Base-by-base conservation (phyloP, 306 rosid genomes). In the Sphenostylis stenocarpa region DNA sequence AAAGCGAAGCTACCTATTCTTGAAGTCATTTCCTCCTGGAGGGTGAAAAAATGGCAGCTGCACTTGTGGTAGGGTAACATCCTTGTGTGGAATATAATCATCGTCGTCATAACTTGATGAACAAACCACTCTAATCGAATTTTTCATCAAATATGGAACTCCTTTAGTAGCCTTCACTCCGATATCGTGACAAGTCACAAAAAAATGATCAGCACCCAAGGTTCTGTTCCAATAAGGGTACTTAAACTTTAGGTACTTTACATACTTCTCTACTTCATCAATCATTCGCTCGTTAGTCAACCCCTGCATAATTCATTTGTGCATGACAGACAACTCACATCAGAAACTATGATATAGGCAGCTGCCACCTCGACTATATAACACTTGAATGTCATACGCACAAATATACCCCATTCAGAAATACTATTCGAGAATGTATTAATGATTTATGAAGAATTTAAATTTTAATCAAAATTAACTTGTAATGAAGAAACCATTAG, bases 211-310 rank as follows among this genome's bases (percentile, higher is more conserved):
- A 45, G 79, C 38, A n/a, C 82, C 85, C 16, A 62, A 38, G 4
- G 82, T 82, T 82, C 65, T 72, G 70, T 82, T 82, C 85, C 79
- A 82, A 23, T 82, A 64, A 53, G 82, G 82, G 58, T 77, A 77
- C 70, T 64, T 77, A 6, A 20, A 67, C n/a, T 23, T 77, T 9
- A 77, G 47, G 29, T 62, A 29, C 44, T 77, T 7, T 48, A 82
- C 82, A 34, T 77, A 72, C 36, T 77, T 48, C 79, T 72, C 6
- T 0, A 77, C 79, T 28, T 72, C 55, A 53, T 38, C 28, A 21
- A 31, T 57, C 66, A 82, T 77, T 4, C n/a, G 23, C 41, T 65
- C 58, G 7, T 64, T 34, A 10, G 23, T 36, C 71, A 58, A 15
- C 24, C 82, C 82, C 85, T 82, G 75, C 75, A 71, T 14, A 28